Conservation (phyloP, 2,329 filamentous ascomycete species). For the Cryphonectria parasitica region DNA sequence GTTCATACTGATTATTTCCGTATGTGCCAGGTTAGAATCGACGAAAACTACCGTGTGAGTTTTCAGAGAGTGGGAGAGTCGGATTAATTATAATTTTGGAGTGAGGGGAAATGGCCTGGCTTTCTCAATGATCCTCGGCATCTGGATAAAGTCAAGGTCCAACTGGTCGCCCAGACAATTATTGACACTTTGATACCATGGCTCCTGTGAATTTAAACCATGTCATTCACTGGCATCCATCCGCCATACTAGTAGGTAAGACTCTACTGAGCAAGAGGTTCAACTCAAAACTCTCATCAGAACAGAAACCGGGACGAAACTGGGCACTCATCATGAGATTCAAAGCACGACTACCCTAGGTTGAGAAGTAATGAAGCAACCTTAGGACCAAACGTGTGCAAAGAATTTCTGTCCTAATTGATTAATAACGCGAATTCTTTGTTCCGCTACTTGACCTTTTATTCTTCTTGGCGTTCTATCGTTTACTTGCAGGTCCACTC, state of each 20-base stretch:
- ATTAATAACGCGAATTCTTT: too few species aligned
- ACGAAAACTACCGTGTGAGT: neutral
- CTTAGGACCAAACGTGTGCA: too few species aligned
- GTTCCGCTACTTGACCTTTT: too few species aligned
- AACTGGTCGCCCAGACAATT: neutral
- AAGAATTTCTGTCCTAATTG: too few species aligned
- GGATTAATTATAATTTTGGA: neutral
- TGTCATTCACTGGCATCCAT: neutral
- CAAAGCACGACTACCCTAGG: too few species aligned
- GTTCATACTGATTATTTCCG: neutral
- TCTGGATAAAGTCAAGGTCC: neutral
- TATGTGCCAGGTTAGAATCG: neutral
- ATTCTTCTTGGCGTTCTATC: too few species aligned
- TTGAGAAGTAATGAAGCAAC: too few species aligned
- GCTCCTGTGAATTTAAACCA: neutral
- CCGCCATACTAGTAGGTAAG: neutral
- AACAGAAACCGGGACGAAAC: neutral
- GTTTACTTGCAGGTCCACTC: too few species aligned
- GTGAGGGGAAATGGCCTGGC: neutral
- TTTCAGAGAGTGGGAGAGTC: neutral
- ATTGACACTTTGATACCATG: neutral
- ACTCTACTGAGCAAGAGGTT: neutral
- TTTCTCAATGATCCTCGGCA: slow-evolving; percentile 4
- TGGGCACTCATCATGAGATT: neutral
- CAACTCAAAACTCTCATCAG: neutral